Evolutionary conservation across 192 early-diverging fungal genomes (phyloP).

Genomic region (Entophlyctis luteolus): DNA sequence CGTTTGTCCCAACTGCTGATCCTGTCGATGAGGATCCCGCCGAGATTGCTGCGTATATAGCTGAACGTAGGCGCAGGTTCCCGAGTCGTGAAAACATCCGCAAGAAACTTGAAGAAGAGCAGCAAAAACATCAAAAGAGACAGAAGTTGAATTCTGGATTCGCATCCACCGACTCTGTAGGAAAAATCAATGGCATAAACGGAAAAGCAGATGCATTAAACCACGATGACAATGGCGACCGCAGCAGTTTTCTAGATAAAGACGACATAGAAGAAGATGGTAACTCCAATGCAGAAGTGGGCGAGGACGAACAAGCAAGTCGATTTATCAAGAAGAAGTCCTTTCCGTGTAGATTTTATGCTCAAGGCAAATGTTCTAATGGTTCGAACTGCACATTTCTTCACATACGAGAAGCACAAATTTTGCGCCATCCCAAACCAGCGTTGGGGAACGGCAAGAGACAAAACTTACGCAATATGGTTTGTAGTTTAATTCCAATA

Average conservation of each 20-base stretch:
- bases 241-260: conserved; percentile 2
- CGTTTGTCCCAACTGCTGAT: neutral
- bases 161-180: neutral
- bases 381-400: conserved; percentile 38
- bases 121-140: conserved; percentile 23
- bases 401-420: conserved; percentile 25
- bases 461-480: conserved; percentile 12
- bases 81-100: neutral
- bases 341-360: conserved; percentile 38
- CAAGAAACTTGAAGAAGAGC: conserved; percentile 36
- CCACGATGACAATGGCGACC: conserved; percentile 2
- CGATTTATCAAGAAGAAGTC: conserved; percentile 25
- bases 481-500: neutral
- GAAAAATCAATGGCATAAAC: neutral
- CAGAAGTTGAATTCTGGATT: neutral
- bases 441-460: conserved; percentile 19
- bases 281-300: conserved; percentile 32
- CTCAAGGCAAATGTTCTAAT: conserved; percentile 33
- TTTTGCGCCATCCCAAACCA: conserved; percentile 10
- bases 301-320: conserved; percentile 47
- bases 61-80: conserved; percentile 48
- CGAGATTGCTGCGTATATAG: conserved; percentile 79
- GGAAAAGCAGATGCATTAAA: neutral
- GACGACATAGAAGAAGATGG: conserved; percentile 27
- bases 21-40: conserved; percentile 41